Base-by-base conservation (phyloP, 2,329 filamentous ascomycete species). In the Colletotrichum sp. region DNA sequence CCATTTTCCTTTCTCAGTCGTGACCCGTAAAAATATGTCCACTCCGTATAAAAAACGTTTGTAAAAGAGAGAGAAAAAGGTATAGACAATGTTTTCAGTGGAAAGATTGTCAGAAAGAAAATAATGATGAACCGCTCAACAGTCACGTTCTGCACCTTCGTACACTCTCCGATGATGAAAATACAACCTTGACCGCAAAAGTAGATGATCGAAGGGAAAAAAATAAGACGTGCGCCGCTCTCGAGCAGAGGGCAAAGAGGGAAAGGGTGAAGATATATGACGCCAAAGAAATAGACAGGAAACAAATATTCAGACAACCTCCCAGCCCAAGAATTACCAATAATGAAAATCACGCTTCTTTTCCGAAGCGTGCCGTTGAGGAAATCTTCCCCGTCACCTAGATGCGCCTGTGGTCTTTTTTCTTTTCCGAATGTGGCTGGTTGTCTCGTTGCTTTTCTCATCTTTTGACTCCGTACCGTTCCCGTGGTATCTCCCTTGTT, bases 101-200 rank as follows among this genome's bases (percentile, higher is more conserved):
- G 57, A 28, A 18, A 32, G 43, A 34, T 32, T 63, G 21, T 34
- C 24, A 66, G 24, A 61, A 36, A 32, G n/a, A 34, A 66, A 24
- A 57, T 16, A 64, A 48, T 24, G 64, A 34, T 64, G 61, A 52
- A 74, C 71, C 71, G 71, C 65, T 74, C 65, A 55, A 75, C 69
- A 75, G 43, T 32, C 36, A 24, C 21, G 9, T 21, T 65, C 60
- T 18, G 28, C 70, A 64, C 39, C 60, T 70, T 76, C 71, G 16
- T 76, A 76, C 74, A 76, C 74, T 66, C 74, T 66, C 74, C 74
- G n/a, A 16, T 24, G 21, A 34, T 68, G 36, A 32, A 30, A 52
- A 66, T 66, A 71, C 60, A 74, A 32, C 36, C 48, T 65, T 28
- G 34, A 24, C 48, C 28, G n/a, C 57, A 28, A 57, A 34, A 52